Evolutionary conservation across 2,329 filamentous ascomycete species (phyloP).

Genomic region (Thelonectria discophora): DNA sequence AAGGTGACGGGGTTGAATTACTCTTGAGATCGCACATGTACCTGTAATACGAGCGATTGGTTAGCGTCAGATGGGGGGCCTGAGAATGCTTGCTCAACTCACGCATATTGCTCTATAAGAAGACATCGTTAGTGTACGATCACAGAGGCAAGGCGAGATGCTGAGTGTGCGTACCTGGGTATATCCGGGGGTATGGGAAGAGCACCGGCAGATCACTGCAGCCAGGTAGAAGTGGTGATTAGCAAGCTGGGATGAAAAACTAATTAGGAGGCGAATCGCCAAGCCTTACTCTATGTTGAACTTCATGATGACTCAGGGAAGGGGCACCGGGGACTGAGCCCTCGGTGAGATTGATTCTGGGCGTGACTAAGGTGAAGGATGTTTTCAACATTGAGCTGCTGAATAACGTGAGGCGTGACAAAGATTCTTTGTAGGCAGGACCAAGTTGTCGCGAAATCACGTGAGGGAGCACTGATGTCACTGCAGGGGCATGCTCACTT

Average conservation of each 20-base stretch:
- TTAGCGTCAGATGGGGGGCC: conserved; percentile 6
- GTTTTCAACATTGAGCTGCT: conserved; percentile 10
- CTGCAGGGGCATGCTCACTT: not conserved
- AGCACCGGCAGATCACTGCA: conserved; percentile 64
- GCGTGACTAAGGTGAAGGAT: conserved; percentile 17
- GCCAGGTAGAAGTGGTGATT: conserved; percentile 29
- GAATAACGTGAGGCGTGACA: conserved; percentile 38
- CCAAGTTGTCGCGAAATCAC: conserved; percentile 45
- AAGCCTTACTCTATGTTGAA: conserved; percentile 60
- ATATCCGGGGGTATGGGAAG: conserved; percentile 68
- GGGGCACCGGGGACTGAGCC: conserved; percentile 27
- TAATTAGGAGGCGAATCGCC: not conserved
- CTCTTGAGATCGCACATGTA: conserved; percentile 69
- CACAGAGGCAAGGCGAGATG: conserved; percentile 4
- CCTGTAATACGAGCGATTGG: conserved; percentile 40
- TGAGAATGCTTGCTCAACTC: conserved; percentile 36
- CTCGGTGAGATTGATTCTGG: conserved; percentile 24
- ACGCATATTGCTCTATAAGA: conserved; percentile 63
- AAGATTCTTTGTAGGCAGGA: conserved; percentile 30
- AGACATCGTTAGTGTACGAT: not conserved
- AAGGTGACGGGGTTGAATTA: conserved; percentile 36
- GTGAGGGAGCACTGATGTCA: conserved; percentile 31
- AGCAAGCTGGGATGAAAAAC: not conserved
- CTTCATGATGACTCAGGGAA: conserved; percentile 53
- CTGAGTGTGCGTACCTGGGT: conserved; percentile 55